Percentiles rank a stretch among this genome's conserved stretches.
These are phyloP conservation scores for Paecilomyces variotii DNA, from an alignment of 2,329 filamentous ascomycete species.

Conservation along the genomic window DNA sequence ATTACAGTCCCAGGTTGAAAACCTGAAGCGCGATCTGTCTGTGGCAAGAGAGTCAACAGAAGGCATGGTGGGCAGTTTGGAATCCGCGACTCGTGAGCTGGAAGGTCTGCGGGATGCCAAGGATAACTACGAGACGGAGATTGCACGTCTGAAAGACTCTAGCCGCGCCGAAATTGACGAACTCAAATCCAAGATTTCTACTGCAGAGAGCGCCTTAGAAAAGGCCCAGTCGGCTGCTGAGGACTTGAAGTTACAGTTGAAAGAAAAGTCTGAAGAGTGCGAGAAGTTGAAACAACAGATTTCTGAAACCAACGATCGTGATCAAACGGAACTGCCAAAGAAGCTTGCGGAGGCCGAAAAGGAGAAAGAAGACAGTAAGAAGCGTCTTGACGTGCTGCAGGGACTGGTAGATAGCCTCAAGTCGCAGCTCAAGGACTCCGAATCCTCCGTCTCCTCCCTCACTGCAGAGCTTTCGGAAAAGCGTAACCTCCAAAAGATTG, in stretches of 20 bases:
- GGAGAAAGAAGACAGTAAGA: slow-evolving; percentile 38
- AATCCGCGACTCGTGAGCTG: slow-evolving; percentile 59
- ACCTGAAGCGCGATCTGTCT: slow-evolving; percentile 61
- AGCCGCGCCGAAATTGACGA: slow-evolving; percentile 36
- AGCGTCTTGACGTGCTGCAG: slow-evolving; percentile 47
- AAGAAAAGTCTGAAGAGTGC: slow-evolving; percentile 34
- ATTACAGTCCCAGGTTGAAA: slow-evolving; percentile 61
- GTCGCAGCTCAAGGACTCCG: slow-evolving; percentile 46
- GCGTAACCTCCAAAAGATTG: slow-evolving; percentile 25
- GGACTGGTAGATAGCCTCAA: slow-evolving; percentile 48
- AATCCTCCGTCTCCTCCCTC: slow-evolving; percentile 40
- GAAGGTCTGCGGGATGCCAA: slow-evolving; percentile 46
- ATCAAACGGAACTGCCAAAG: slow-evolving; percentile 17
- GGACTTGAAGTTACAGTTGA: slow-evolving; percentile 28
- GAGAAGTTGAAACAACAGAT: slow-evolving; percentile 25
- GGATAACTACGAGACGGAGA: slow-evolving; percentile 40
- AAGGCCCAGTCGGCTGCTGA: slow-evolving; percentile 22
- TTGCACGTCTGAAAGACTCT: slow-evolving; percentile 36
- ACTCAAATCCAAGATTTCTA: slow-evolving; percentile 28
- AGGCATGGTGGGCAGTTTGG: slow-evolving; percentile 57
- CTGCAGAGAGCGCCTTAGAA: slow-evolving; percentile 23
- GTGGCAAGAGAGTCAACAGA: slow-evolving; percentile 63
- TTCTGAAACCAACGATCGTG: slow-evolving; percentile 12
- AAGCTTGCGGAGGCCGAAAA: slow-evolving; percentile 28
- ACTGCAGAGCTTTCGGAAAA: slow-evolving; percentile 36